Base-by-base conservation (phyloP, 352 stramenopile genomes). In the Globisporangium viniferum region DNA sequence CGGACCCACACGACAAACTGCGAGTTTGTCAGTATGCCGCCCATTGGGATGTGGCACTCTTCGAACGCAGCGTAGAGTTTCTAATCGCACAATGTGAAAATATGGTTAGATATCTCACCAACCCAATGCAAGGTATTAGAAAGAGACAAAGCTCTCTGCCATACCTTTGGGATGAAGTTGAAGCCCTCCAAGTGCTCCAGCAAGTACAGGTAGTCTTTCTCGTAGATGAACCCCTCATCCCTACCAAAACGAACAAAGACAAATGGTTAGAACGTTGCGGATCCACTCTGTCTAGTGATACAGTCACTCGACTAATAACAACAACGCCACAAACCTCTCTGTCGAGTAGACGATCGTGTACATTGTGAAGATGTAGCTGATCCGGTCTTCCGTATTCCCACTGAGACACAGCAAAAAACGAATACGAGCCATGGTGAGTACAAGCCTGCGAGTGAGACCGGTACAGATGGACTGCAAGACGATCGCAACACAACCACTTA, bases 331-430 rank as follows among this genome's bases (percentile, higher is more conserved):
- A 48, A 73, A 94, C 87, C 86, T 77, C 48, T 94, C 85, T 15
- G 75, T 74, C 3, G 76, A 78, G 66, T 91, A 86, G 33, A 88
- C 84, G 64, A 91, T 92, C 58, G 78, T 82, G 75, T 94, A 93
- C 88, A 95, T 95, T 24, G 74, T 86, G 65, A 95, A 95, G 27
- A 95, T 81, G 71, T 93, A 95, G 73, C 82, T 89, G 68, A 95
- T 91, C n/a, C 87, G 82, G 72, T 95, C 88, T 66, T 95, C 88
- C 41, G 86, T 93, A 72, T 93, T 93, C 59, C 88, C 88, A 73
- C 88, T 95, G 66, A 53, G 22, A 62, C 39, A 68, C 62, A 67
- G 27, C 20, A 59, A 39, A 67, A 18, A 27, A 5, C 5, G 5
- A 51, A 36, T 20, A 9, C 31, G n/a, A 60, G n/a, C 7, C 31